Conservation (phyloP, 1,284 basidiomycete genomes). For the Ustilago nuda region DNA sequence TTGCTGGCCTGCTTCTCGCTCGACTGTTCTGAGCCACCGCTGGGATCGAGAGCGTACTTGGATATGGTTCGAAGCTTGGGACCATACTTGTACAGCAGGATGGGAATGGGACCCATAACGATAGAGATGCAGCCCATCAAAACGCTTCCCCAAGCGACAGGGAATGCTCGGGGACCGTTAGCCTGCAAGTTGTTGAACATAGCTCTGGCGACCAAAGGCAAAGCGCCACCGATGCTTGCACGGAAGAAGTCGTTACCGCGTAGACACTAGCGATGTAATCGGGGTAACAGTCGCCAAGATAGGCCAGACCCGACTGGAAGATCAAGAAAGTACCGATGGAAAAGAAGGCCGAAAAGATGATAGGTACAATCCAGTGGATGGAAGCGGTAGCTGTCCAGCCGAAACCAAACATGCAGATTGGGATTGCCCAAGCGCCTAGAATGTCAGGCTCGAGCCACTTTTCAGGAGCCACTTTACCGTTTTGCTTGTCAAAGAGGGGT, state of each 20-base stretch:
- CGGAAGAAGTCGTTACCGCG: conserved; percentile 60
- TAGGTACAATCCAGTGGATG: conserved; percentile 62
- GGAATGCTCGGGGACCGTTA: conserved; percentile 53
- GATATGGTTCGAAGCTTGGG: conserved; percentile 51
- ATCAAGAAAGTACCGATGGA: conserved; percentile 49
- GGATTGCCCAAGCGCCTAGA: conserved; percentile 71
- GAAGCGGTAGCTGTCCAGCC: conserved; percentile 58
- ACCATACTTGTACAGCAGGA: conserved; percentile 56
- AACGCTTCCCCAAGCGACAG: conserved; percentile 55
- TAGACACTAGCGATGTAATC: conserved; percentile 55
- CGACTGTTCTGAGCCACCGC: neutral
- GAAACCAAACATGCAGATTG: conserved; percentile 59
- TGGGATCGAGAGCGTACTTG: conserved; percentile 40
- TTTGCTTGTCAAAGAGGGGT: conserved; percentile 32
- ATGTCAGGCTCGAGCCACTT: conserved; percentile 56
- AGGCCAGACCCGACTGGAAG: conserved; percentile 54
- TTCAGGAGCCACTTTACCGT: conserved; percentile 51
- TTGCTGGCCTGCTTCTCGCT: conserved; percentile 15
- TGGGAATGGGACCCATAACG: conserved; percentile 52
- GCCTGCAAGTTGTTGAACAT: conserved; percentile 59
- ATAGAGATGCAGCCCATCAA: conserved; percentile 56
- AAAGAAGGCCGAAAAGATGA: conserved; percentile 47
- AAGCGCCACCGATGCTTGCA: conserved; percentile 50
- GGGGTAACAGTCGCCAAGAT: conserved; percentile 51
- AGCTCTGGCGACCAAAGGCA: conserved; percentile 50